Conservation (phyloP, 192 early-diverging fungal species). For the Diversispora epigaea region DNA sequence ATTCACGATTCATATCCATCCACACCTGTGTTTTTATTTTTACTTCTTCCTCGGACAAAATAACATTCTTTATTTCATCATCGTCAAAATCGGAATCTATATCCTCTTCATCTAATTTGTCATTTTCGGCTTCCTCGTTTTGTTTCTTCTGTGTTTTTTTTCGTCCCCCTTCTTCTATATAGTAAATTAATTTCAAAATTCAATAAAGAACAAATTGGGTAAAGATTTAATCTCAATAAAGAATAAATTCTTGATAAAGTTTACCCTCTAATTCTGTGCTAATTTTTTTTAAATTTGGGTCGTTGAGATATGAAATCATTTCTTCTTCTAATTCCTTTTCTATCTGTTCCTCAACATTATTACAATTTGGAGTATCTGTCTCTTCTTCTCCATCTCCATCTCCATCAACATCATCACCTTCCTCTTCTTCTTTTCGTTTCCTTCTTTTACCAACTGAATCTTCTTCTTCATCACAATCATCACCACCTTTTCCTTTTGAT, state of each 20-base stretch:
- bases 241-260: neutral
- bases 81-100: conserved; percentile 57
- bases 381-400: conserved; percentile 38
- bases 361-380: conserved; percentile 34
- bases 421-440: conserved; percentile 33
- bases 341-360: conserved; percentile 26
- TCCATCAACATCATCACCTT: conserved; percentile 38
- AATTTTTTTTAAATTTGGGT: conserved; percentile 36
- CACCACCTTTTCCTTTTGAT: conserved; percentile 27
- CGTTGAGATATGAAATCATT: conserved; percentile 38
- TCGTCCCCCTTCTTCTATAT: conserved; percentile 15
- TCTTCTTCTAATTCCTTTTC: conserved; percentile 46
- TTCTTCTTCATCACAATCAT: conserved; percentile 35
- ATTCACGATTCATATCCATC: conserved; percentile 87
- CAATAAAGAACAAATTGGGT: too few relatives aligned
- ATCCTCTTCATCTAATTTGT: conserved; percentile 25
- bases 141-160: neutral
- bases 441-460: conserved; percentile 34
- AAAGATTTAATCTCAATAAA: neutral
- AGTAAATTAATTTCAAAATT: neutral
- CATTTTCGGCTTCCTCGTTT: neutral
- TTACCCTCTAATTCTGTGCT: conserved; percentile 42
- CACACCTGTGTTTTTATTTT: conserved; percentile 78
- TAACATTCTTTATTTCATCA: conserved; percentile 67
- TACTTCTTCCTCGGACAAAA: conserved; percentile 77